Evolutionary conservation across 2,329 filamentous ascomycete species (phyloP).

Genomic region (Fusarium lyarnte): DNA sequence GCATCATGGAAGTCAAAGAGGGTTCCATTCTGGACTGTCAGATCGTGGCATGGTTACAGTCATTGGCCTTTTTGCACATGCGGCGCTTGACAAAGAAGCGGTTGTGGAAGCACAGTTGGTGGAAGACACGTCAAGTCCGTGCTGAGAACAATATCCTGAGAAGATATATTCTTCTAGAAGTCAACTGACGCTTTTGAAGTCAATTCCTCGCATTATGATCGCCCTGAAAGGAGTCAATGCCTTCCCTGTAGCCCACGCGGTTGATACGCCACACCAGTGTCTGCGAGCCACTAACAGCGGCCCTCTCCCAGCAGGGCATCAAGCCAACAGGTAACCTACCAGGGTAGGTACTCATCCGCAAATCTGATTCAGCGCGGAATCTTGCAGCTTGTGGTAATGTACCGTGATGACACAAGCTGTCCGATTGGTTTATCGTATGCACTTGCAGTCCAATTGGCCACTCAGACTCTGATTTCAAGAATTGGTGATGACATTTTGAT

Average conservation of each 20-base stretch:
- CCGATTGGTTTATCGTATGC: background rate
- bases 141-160: conserved; percentile 25
- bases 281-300: conserved; percentile 17
- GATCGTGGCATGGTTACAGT: background rate
- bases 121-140: conserved; percentile 1
- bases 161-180: conserved; percentile 6
- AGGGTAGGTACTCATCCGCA: background rate
- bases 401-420: conserved; percentile 1
- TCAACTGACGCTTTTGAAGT: background rate
- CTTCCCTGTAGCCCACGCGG: conserved; percentile 35
- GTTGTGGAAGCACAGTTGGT: background rate
- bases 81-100: conserved; percentile 5
- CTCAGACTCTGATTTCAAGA: background rate
- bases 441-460: conserved; percentile 23
- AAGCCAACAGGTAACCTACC: background rate
- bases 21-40: background rate
- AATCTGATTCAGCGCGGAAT: conserved; percentile 3
- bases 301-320: conserved; percentile 1
- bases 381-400: conserved; percentile 8
- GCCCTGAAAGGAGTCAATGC: conserved; percentile 4
- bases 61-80: background rate
- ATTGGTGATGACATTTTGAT: background rate
- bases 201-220: conserved; percentile 7
- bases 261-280: conserved; percentile 27
- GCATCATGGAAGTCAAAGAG: background rate